These are phyloP conservation scores for Talaromyces sp. DNA, from an alignment of 2,329 filamentous ascomycete genomes.

Conservation along the genomic window DNA sequence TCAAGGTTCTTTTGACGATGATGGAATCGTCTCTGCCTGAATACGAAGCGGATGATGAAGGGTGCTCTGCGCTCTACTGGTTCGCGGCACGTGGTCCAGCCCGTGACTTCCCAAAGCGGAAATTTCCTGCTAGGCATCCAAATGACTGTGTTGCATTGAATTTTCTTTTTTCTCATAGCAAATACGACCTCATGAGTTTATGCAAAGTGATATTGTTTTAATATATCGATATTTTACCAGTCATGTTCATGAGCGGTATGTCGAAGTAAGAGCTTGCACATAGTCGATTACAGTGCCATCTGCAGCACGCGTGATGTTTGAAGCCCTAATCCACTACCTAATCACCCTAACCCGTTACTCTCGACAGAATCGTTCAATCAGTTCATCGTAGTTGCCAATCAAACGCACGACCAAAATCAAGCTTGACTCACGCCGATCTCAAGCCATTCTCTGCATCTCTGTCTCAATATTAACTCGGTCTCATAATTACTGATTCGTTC, in stretches of 20 bases:
- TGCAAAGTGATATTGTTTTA: neutral
- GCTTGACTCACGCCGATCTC: neutral
- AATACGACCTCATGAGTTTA: neutral
- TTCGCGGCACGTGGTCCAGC: neutral
- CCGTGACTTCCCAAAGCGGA: neutral
- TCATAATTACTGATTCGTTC: neutral
- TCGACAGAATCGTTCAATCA: neutral
- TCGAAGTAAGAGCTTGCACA: neutral
- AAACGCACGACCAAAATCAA: neutral
- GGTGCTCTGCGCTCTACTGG: neutral
- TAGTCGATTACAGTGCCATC: neutral
- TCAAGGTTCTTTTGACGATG: neutral
- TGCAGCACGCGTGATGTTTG: neutral
- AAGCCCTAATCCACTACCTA: neutral
- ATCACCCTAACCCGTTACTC: neutral
- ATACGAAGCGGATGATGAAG: neutral
- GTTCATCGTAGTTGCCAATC: neutral
- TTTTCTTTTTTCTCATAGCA: neutral
- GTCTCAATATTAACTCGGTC: neutral
- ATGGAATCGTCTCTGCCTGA: neutral
- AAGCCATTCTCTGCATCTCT: neutral
- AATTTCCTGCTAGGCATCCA: slow-evolving; percentile 2
- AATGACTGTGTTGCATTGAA: neutral
- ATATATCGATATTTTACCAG: neutral
- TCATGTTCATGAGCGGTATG: neutral